Conservation (phyloP, 2,329 filamentous ascomycete genomes). For the Pseudocercospora vitis region DNA sequence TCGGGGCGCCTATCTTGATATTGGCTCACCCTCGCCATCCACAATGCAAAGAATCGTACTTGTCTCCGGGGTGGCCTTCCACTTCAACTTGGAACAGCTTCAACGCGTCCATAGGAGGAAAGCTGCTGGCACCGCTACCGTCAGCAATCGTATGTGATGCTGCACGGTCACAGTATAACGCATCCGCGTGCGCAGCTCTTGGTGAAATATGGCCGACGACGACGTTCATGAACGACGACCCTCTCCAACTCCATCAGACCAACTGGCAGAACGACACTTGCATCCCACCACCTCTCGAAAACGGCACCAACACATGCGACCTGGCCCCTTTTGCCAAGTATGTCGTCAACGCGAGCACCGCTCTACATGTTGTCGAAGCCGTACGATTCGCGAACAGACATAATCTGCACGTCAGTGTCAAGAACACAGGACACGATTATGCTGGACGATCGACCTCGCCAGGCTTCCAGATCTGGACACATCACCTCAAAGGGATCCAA, state of each 20-base stretch:
- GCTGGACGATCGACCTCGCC: not conserved
- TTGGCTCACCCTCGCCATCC: not conserved
- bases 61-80: not conserved
- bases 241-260: not conserved
- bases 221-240: not conserved
- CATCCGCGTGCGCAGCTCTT: not conserved
- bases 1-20: not conserved
- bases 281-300: not conserved
- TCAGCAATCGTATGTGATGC: not conserved
- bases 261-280: conserved; percentile 6
- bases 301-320: not conserved
- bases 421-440: conserved; percentile 42
- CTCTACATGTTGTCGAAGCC: conserved; percentile 1
- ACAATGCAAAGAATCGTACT: conserved; percentile 1
- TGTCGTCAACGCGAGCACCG: conserved; percentile 11
- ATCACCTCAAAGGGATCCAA: conserved; percentile 32
- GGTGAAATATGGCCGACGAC: not conserved
- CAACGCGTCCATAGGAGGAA: not conserved
- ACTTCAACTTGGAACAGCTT: not conserved
- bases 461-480: conserved; percentile 7
- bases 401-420: conserved; percentile 52
- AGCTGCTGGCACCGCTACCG: not conserved
- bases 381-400: conserved; percentile 32
- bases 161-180: not conserved
- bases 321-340: conserved; percentile 1